Evolutionary conservation across 257 asterid species (phyloP).

Genomic region (Orobanche coerulescens): DNA sequence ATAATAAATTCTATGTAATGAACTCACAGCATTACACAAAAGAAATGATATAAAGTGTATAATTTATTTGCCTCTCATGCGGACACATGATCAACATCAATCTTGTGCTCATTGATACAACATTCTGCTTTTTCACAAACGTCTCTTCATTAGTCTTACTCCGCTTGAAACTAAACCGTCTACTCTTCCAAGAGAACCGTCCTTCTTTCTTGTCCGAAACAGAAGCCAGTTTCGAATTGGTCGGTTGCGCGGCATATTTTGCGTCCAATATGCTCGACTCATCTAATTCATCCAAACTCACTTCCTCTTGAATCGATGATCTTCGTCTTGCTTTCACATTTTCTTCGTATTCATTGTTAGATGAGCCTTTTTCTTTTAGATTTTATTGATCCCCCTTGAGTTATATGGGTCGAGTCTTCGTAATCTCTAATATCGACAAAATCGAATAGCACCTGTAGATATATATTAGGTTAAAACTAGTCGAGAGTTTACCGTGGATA

Average conservation of each 20-base stretch:
- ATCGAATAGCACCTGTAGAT: constrained; percentile 37
- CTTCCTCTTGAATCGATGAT: constrained; percentile 29
- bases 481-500: no score
- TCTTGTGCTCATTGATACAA: not conserved
- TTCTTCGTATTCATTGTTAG: not conserved
- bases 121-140: constrained; percentile 16
- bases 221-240: not conserved
- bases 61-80: constrained; percentile 18
- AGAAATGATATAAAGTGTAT: not conserved
- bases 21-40: not conserved
- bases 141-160: constrained; percentile 33
- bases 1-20: constrained; percentile 6
- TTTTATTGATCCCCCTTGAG: not conserved
- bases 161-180: constrained; percentile 44
- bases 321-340: constrained; percentile 29
- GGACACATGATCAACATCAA: constrained; percentile 7
- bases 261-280: constrained; percentile 14
- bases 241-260: constrained; percentile 11
- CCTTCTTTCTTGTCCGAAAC: constrained; percentile 38
- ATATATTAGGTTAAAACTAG: not conserved
- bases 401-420: constrained; percentile 9
- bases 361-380: not conserved
- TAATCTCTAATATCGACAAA: constrained; percentile 39
- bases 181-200: constrained; percentile 54
- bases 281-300: constrained; percentile 24